Base-by-base conservation (phyloP, 768 basidiomycete genomes). In the Coprinellus micaceus region DNA sequence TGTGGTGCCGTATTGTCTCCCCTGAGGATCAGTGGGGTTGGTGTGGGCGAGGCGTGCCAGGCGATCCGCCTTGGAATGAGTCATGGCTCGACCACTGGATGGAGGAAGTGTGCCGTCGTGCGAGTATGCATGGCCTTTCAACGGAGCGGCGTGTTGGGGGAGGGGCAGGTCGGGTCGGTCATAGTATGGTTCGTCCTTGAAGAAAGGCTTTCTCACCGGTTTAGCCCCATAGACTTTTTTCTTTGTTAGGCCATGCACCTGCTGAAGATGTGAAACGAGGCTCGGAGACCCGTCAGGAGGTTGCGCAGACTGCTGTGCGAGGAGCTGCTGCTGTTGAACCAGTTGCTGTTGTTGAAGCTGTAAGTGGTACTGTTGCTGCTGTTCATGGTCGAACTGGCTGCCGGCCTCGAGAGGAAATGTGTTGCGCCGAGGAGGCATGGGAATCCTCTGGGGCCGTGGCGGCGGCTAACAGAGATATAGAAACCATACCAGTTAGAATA, bases 201-300 rank as follows among this genome's bases (percentile, higher is more conserved):
- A 74, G 63, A 85, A 85, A 0, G 84, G 82, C 37, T 71, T 66
- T 25, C 78, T 73, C 17, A 70, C 59, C 17, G 81, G 76, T 61
- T 82, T 82, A 10, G 77, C 53, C 11, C 81, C 79, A 56, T 86
- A 84, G 7, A 83, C 74, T 60, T 85, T 85, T 70, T 87, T 88
- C 71, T 86, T 86, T 7, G 83, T 85, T 46, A 89, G 63, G 2
- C 86, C 86, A 55, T 88, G 86, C 33, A 82, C 77, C 62, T 84
- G 82, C 66, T 88, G 83, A 15, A 88, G 74, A 22, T 82, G 83
- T 22, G 71, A 74, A 47, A 89, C 87, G 0, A 89, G 71, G 55
- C 76, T 84, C 3, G 79, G 81, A 2, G 72, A 62, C 21, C 68
- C 6, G 66, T 63, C 36, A 63, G 64, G 41, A 7, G 11, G 36